Evolutionary conservation across 441 rosid species (phyloP).

Genomic region (Macaranga tanarius): DNA sequence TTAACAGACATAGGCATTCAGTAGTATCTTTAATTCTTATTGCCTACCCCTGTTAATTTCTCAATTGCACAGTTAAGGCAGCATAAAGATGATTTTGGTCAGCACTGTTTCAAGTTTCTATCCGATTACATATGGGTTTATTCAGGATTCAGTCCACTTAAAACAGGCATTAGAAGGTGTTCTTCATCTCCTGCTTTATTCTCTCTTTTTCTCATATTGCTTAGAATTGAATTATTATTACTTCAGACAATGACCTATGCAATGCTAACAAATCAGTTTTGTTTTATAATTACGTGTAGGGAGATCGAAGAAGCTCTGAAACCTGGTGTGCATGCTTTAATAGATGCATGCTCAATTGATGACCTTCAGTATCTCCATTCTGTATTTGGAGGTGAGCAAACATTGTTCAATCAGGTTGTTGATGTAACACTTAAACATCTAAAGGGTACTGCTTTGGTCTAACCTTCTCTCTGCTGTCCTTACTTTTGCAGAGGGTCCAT

Average conservation of each 20-base stretch:
- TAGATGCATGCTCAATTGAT: constrained; percentile 75
- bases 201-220: not conserved
- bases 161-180: constrained; percentile 75
- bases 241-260: not conserved
- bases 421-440: not conserved
- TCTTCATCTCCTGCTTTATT: not conserved
- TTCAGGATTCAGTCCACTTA: constrained; percentile 71
- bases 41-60: constrained; percentile 9
- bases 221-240: not conserved
- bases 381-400: constrained; percentile 70
- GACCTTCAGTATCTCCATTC: constrained; percentile 87
- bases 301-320: constrained; percentile 83
- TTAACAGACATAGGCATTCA: not conserved
- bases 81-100: constrained; percentile 71
- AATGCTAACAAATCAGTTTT: constrained; percentile 12
- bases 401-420: not conserved
- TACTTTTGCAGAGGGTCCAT: constrained; percentile 79
- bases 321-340: constrained; percentile 84
- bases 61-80: constrained; percentile 68
- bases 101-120: constrained; percentile 75
- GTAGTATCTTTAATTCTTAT: not conserved
- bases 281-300: constrained; percentile 42
- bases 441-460: constrained; percentile 8
- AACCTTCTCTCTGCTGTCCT: constrained; percentile 20
- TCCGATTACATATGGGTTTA: constrained; percentile 72